Base-by-base conservation (phyloP, 2,329 filamentous ascomycete species). In the Colletotrichum neosansevieriae region DNA sequence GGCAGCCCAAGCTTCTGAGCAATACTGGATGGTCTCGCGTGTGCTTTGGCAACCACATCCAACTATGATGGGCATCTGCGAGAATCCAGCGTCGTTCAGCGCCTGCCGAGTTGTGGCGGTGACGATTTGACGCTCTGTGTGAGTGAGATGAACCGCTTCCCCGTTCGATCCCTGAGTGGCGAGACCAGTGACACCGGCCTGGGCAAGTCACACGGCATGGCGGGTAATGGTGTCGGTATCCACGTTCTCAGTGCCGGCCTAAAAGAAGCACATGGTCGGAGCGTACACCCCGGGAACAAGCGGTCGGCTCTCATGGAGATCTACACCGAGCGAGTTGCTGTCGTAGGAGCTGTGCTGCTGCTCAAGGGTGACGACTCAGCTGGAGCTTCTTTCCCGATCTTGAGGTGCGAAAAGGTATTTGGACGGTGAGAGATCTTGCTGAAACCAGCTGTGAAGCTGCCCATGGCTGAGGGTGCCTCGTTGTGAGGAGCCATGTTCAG, bases 151-250 rank as follows among this genome's bases (percentile, higher is more conserved):
- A 12, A 94, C 92, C 7, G 93, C 92, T 82, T 96, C 93, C 74
- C 92, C 92, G 75, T 95, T 95, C 75, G 91, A 93, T 53, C 92
- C 92, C 77, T 94, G 92, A 11, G 91, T 92, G 56, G 92, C 91
- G 53, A 95, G 84, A 19, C 92, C 92, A 15, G 90, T 86, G 47
- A 94, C 88, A 71, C 92, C 92, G 32, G 91, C 88, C 74, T 89
- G 84, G 53, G 91, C 92, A n/a, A 95, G 88, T 73, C 89, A 88
- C 59, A 92, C 86, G 42, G 91, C 89, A 76, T 87, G 83, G 58
- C 82, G 84, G 56, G 86, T 83, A 67, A 90, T 89, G 44, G 88
- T 87, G 40, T 82, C 79, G 12, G 86, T 82, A 75, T 94, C 91
- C 63, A 94, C 80, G 63, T 93, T 88, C 76, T 94, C 91, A 1